phyloP scores from a whole-genome alignment of 768 basidiomycete genomes.

The Lentinula boryana region DNA sequence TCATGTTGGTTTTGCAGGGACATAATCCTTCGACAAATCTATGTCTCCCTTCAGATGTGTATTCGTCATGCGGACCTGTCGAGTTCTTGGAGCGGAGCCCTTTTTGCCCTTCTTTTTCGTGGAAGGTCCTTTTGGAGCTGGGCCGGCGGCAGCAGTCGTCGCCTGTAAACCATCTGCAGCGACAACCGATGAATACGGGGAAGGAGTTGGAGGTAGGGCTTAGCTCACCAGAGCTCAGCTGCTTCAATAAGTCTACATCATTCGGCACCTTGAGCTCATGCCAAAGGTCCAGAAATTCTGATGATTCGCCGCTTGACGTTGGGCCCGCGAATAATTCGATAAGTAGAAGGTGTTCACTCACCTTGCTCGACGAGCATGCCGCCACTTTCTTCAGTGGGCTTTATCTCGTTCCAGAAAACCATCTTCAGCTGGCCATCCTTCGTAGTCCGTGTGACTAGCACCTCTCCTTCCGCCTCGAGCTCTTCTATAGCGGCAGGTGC shows the following conservation, averaged over 20 bases:
- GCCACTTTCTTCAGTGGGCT: slow-evolving; percentile 66
- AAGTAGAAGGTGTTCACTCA: slow-evolving; percentile 19
- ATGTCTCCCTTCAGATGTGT: slow-evolving; percentile 83
- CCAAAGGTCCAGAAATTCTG: slow-evolving; percentile 89
- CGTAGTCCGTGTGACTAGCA: slow-evolving; percentile 77
- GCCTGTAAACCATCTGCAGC: slow-evolving; percentile 71
- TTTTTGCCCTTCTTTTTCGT: slow-evolving; percentile 79
- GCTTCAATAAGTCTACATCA: slow-evolving; percentile 74
- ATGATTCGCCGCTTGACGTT: not conserved
- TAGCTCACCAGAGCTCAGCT: slow-evolving; percentile 63
- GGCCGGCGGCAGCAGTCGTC: slow-evolving; percentile 58
- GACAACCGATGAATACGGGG: not conserved
- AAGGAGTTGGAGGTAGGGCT: slow-evolving; percentile 6
- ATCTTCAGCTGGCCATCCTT: slow-evolving; percentile 80
- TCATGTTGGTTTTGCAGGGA: not conserved
- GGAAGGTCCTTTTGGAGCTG: slow-evolving; percentile 45
- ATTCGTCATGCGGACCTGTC: slow-evolving; percentile 82
- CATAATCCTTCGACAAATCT: slow-evolving; percentile 75
- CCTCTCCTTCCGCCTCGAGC: slow-evolving; percentile 84
- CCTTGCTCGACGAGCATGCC: slow-evolving; percentile 79
- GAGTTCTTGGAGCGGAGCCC: slow-evolving; percentile 63
- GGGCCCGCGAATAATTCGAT: not conserved
- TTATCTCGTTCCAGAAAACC: slow-evolving; percentile 90
- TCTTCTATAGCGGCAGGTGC: slow-evolving; percentile 81
- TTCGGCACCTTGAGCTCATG: slow-evolving; percentile 79